phyloP scores from a whole-genome alignment of 2,329 filamentous ascomycete species.

The Akanthomyces lecanii region DNA sequence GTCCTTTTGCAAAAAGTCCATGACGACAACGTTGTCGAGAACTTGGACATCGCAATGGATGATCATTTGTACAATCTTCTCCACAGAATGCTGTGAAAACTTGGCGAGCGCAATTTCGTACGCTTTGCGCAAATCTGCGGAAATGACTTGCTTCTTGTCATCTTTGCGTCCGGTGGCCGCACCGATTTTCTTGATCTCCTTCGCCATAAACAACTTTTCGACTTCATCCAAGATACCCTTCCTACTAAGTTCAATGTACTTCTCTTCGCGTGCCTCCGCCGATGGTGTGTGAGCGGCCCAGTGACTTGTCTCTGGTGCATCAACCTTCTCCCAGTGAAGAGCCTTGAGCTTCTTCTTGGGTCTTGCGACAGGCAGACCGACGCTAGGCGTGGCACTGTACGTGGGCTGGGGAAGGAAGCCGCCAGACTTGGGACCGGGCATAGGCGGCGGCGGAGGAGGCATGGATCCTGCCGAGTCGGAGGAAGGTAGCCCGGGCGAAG shows the following conservation, averaged over 20 bases:
- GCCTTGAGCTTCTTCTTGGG: slow-evolving; percentile 99
- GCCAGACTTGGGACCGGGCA: slow-evolving; percentile 66
- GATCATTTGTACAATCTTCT: slow-evolving; percentile 86
- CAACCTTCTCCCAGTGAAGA: slow-evolving; percentile 98
- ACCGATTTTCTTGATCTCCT: slow-evolving; percentile 88
- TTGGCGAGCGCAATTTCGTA: slow-evolving; percentile 88
- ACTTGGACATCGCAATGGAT: slow-evolving; percentile 92
- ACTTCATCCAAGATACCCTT: slow-evolving; percentile 97
- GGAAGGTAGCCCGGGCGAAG: slow-evolving; percentile 41
- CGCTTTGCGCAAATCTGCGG: slow-evolving; percentile 79
- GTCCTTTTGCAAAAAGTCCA: slow-evolving; percentile 93
- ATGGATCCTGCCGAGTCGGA: slow-evolving; percentile 31
- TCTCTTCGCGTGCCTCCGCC: slow-evolving; percentile 87
- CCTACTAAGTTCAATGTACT: slow-evolving; percentile 86
- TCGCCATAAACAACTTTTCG: slow-evolving; percentile 94
- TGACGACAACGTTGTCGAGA: slow-evolving; percentile 82
- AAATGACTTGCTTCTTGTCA: slow-evolving; percentile 97
- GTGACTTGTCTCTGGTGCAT: slow-evolving; percentile 83
- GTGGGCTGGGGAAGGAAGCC: slow-evolving; percentile 68
- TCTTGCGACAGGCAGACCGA: slow-evolving; percentile 73
- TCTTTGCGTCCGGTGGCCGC: slow-evolving; percentile 69
- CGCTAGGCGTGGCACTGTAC: slow-evolving; percentile 49
- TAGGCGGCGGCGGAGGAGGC: slow-evolving; percentile 58
- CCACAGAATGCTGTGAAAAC: slow-evolving; percentile 77
- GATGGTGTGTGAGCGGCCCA: slow-evolving; percentile 87